Percentiles rank a stretch among this genome's conserved stretches.
Conservation (phyloP, 768 basidiomycete genomes). For the Phaffia australis region DNA sequence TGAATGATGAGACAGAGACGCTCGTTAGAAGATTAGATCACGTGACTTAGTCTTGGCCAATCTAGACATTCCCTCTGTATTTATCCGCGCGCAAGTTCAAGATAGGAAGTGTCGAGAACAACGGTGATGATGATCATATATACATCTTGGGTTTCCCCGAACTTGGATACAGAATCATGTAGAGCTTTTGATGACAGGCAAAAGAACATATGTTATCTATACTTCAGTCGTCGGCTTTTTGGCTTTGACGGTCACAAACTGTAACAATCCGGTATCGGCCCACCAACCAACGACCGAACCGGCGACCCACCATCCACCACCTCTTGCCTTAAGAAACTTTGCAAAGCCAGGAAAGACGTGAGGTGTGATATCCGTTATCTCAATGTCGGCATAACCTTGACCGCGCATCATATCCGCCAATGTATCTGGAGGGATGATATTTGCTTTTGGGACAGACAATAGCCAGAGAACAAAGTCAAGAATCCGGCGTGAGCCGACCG, state of each 20-base stretch:
- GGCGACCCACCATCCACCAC: constrained; percentile 45
- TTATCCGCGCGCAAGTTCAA: too few species aligned
- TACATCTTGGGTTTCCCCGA: too few species aligned
- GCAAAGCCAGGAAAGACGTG: constrained; percentile 54
- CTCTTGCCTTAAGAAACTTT: constrained; percentile 42
- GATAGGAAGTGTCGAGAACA: too few species aligned
- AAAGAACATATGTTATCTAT: too few species aligned
- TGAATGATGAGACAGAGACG: too few species aligned
- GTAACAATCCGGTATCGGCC: constrained; percentile 38
- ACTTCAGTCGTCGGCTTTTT: constrained; percentile 21
- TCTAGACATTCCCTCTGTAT: too few species aligned
- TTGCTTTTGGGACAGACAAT: constrained; percentile 43
- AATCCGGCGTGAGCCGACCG: background rate
- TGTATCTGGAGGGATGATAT: constrained; percentile 44
- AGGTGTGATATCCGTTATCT: constrained; percentile 49
- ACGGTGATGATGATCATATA: too few species aligned
- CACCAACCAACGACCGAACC: constrained; percentile 41
- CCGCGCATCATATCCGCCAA: constrained; percentile 44
- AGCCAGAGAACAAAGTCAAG: constrained; percentile 5
- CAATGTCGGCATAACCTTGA: constrained; percentile 49
- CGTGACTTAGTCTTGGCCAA: too few species aligned
- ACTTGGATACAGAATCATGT: too few species aligned
- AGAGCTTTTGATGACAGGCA: too few species aligned
- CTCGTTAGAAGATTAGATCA: too few species aligned
- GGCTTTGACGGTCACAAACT: constrained; percentile 45